Conservation (phyloP, 805 yeast genomes). For the Saturnispora diversa region DNA sequence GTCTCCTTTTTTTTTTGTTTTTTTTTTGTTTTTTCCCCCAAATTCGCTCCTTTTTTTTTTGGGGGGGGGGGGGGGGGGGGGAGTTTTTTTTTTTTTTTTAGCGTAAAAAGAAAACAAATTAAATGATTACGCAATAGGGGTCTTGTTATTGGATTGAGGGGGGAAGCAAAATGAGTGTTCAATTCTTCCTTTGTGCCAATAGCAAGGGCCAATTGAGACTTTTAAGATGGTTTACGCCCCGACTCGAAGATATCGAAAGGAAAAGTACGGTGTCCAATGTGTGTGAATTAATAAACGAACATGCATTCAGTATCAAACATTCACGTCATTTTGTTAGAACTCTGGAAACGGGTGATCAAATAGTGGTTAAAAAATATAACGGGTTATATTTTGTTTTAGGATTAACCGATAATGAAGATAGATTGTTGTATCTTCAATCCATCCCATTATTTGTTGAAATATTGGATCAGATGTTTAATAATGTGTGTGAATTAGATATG, state of each 20-base stretch:
- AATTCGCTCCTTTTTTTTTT: too few relatives aligned
- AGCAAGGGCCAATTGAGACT: not conserved
- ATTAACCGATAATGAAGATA: slow-evolving; percentile 61
- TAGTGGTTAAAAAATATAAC: slow-evolving; percentile 85
- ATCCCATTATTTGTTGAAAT: slow-evolving; percentile 86
- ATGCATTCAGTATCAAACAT: not conserved
- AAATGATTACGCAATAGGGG: too few relatives aligned
- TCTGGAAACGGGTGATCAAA: slow-evolving; percentile 44
- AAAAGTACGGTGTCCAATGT: not conserved
- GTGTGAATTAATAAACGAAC: not conserved
- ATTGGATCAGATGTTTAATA: slow-evolving; percentile 76
- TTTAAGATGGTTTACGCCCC: too few relatives aligned
- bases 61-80: too few relatives aligned
- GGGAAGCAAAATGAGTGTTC: not conserved
- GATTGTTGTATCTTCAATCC: slow-evolving; percentile 71
- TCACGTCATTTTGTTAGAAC: not conserved
- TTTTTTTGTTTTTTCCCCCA: too few relatives aligned
- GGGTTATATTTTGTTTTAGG: slow-evolving; percentile 86
- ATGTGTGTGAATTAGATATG: slow-evolving; percentile 88
- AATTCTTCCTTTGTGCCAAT: slow-evolving; percentile 2
- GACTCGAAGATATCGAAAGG: too few relatives aligned
- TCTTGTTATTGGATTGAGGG: too few relatives aligned
- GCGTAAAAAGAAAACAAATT: too few relatives aligned
- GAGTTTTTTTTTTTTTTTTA: too few relatives aligned
- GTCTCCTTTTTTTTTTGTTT: too few relatives aligned